Conservation (phyloP, 2,329 filamentous ascomycete genomes). For the Pseudocercospora fuligena region DNA sequence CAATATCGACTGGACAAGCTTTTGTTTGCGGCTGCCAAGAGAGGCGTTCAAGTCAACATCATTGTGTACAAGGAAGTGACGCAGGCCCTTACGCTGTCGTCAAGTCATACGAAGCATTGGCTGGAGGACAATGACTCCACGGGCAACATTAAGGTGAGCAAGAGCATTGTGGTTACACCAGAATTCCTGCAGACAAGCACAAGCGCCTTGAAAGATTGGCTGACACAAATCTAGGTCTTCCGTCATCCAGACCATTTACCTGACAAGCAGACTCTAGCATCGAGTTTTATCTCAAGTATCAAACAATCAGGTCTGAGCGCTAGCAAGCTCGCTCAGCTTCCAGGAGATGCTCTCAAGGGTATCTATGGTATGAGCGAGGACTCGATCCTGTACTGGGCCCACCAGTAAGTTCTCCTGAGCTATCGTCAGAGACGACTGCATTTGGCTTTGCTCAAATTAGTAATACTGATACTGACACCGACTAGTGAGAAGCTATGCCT, state of each 20-base stretch:
- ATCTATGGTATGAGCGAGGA: constrained; percentile 83
- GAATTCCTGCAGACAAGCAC: neutral
- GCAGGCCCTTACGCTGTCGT: constrained; percentile 60
- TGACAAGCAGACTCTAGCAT: constrained; percentile 69
- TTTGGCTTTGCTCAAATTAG: neutral
- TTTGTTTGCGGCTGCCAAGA: constrained; percentile 79
- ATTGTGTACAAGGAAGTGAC: constrained; percentile 87
- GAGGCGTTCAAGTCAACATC: constrained; percentile 81
- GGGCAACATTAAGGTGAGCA: constrained; percentile 74
- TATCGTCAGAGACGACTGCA: neutral
- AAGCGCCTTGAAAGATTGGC: neutral
- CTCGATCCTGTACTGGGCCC: constrained; percentile 78
- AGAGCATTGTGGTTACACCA: neutral
- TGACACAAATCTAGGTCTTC: constrained; percentile 73
- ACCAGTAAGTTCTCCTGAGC: neutral
- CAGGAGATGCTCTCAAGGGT: constrained; percentile 73
- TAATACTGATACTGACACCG: constrained; percentile 55
- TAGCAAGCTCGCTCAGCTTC: constrained; percentile 65
- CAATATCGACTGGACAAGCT: constrained; percentile 82
- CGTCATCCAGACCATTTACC: constrained; percentile 87
- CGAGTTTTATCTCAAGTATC: constrained; percentile 60
- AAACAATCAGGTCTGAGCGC: constrained; percentile 61
- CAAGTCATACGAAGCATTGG: constrained; percentile 76
- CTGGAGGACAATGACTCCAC: constrained; percentile 73
- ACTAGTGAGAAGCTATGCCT: constrained; percentile 88